A percentile compares a stretch with the other conserved stretches of the same genome.
phyloP scores from a whole-genome alignment of 2,329 filamentous ascomycete species.

The Penicillium olsonii region DNA sequence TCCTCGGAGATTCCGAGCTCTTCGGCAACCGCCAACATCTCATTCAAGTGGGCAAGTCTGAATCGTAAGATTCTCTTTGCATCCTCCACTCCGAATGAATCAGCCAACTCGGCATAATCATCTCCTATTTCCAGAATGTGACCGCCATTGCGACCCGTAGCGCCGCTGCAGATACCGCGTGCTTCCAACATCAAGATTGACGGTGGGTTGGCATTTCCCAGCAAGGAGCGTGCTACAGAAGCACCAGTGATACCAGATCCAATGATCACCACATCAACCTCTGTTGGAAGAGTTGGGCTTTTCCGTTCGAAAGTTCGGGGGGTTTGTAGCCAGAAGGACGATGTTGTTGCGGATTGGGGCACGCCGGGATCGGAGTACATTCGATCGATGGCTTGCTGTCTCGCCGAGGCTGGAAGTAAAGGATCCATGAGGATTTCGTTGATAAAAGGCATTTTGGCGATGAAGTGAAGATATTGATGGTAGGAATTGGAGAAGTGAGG shows the following conservation, averaged over 20 bases:
- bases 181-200: constrained; percentile 33
- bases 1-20: constrained; percentile 23
- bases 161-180: constrained; percentile 33
- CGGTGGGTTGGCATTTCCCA: constrained; percentile 12
- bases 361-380: constrained; percentile 29
- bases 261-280: constrained; percentile 33
- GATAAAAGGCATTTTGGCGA: constrained; percentile 23
- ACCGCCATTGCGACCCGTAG: constrained; percentile 37
- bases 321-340: constrained; percentile 35
- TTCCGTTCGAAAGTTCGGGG: constrained; percentile 24
- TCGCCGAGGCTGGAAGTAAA: constrained; percentile 16
- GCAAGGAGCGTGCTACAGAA: constrained; percentile 27
- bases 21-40: constrained; percentile 22
- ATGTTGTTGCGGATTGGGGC: constrained; percentile 30
- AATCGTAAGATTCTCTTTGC: constrained; percentile 26
- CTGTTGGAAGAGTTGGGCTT: constrained; percentile 21
- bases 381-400: constrained; percentile 28
- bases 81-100: constrained; percentile 17
- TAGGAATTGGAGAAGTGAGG: too few relatives aligned
- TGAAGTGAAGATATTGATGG: not conserved
- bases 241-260: constrained; percentile 33
- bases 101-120: constrained; percentile 22
- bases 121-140: constrained; percentile 33
- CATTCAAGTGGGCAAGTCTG: constrained; percentile 24
- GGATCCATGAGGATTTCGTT: constrained; percentile 21